A percentile compares a stretch with the other conserved stretches of the same genome.
Evolutionary conservation across 306 rosid species (phyloP).

Genomic region (Amphicarpaea edgeworthii): DNA sequence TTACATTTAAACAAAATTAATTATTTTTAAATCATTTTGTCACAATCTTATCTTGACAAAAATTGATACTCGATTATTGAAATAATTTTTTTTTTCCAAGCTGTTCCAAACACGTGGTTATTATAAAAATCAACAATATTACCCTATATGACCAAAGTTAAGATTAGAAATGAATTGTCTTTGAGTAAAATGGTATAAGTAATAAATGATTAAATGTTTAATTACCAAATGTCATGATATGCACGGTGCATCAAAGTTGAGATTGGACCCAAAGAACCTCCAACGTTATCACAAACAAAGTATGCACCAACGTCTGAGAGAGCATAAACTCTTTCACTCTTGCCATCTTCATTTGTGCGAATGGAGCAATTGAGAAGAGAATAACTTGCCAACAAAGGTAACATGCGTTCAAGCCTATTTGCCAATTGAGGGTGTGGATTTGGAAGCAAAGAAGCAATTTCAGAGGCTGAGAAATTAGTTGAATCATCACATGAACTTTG

Average conservation of each 20-base stretch:
- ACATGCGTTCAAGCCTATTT: slow-evolving; percentile 31
- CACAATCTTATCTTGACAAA: no score
- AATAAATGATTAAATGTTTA: no score
- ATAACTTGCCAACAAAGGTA: slow-evolving; percentile 12
- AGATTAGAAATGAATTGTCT: no score
- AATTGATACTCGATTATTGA: no score
- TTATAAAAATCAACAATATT: no score
- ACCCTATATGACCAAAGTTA: no score
- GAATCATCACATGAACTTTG: slow-evolving; percentile 5
- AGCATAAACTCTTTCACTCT: slow-evolving; percentile 32
- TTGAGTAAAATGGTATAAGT: no score
- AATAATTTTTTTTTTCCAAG: no score
- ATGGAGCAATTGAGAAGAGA: slow-evolving; percentile 38
- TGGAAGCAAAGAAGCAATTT: slow-evolving; percentile 42
- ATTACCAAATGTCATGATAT: slow-evolving; percentile 24
- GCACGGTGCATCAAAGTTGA: background rate
- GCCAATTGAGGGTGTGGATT: slow-evolving; percentile 21
- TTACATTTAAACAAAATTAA: no score
- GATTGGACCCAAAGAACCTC: slow-evolving; percentile 31
- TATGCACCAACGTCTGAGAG: slow-evolving; percentile 26
- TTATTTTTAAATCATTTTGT: no score
- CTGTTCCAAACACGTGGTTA: no score
- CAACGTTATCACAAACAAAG: background rate
- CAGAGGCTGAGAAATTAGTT: slow-evolving; percentile 13
- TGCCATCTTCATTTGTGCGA: slow-evolving; percentile 35